These are phyloP conservation scores for Acanthamoeba lenticulata DNA, from an alignment of 208 protist species.

Conservation along the genomic window DNA sequence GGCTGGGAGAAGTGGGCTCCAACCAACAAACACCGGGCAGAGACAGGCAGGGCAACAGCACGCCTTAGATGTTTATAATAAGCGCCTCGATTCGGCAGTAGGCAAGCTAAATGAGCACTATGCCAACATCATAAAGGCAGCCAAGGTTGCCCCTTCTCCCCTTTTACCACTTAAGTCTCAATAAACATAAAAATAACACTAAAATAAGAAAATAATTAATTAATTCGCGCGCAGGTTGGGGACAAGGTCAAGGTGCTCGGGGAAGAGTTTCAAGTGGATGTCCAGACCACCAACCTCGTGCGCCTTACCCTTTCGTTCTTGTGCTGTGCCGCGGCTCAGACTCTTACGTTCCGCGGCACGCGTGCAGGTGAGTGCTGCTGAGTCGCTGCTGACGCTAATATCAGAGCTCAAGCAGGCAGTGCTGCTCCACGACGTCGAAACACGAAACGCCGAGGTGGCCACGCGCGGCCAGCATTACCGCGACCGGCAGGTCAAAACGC, in stretches of 20 bases:
- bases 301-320: not conserved
- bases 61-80: constrained; percentile 10
- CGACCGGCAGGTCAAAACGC: not conserved
- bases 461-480: not conserved
- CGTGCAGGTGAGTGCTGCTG: not conserved
- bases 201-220: no score
- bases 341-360: not conserved
- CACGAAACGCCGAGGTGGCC: constrained; percentile 25
- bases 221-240: not conserved
- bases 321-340: not conserved
- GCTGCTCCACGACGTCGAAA: constrained; percentile 42
- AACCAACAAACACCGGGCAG: not conserved
- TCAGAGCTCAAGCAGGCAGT: constrained; percentile 58
- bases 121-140: constrained; percentile 12
- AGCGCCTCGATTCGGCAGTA: constrained; percentile 15
- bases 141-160: not conserved
- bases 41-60: not conserved
- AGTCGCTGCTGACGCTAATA: constrained; percentile 17
- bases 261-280: constrained; percentile 44
- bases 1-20: not conserved
- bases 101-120: constrained; percentile 55
- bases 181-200: no score
- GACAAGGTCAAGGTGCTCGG: constrained; percentile 1
- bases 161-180: no score
- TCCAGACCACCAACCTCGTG: constrained; percentile 46